Percentiles rank a stretch among this genome's conserved stretches.
phyloP scores from a whole-genome alignment of 306 rosid genomes.

The Quercus gilva region DNA sequence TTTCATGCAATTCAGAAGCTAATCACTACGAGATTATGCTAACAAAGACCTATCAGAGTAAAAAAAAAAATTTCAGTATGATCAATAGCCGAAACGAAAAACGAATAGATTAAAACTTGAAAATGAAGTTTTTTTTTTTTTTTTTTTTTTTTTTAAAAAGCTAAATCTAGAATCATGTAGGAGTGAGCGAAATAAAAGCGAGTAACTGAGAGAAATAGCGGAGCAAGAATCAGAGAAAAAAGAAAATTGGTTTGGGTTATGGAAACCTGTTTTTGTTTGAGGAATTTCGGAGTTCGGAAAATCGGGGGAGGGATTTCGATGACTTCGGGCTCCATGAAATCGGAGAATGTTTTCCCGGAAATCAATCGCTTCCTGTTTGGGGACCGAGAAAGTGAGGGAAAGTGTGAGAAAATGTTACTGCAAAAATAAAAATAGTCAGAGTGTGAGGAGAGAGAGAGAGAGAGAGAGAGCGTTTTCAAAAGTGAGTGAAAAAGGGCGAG shows the following conservation, averaged over 20 bases:
- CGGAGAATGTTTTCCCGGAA: constrained; percentile 21
- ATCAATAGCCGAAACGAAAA: too few species aligned
- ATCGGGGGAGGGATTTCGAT: constrained; percentile 36
- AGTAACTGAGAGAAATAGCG: background rate
- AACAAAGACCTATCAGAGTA: background rate
- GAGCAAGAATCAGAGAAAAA: background rate
- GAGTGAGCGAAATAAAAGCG: background rate
- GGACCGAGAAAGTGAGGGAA: constrained; percentile 27
- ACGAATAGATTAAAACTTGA: too few species aligned
- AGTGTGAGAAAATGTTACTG: constrained; percentile 8
- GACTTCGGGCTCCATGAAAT: constrained; percentile 59
- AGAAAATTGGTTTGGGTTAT: background rate
- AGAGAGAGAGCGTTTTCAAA: background rate
- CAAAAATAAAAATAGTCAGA: background rate
- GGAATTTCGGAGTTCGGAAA: constrained; percentile 23
- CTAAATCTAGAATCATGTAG: background rate
- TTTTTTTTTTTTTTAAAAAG: background rate
- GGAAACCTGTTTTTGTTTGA: constrained; percentile 49
- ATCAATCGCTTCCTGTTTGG: constrained; percentile 31
- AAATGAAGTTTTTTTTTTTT: background rate
- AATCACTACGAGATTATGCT: background rate
- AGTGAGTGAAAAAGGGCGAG: background rate
- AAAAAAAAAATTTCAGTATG: too few species aligned
- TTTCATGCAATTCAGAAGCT: constrained; percentile 8
- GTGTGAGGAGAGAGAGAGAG: constrained; percentile 5